phyloP scores from a whole-genome alignment of 768 basidiomycete species.

The Hydnum rufescens region DNA sequence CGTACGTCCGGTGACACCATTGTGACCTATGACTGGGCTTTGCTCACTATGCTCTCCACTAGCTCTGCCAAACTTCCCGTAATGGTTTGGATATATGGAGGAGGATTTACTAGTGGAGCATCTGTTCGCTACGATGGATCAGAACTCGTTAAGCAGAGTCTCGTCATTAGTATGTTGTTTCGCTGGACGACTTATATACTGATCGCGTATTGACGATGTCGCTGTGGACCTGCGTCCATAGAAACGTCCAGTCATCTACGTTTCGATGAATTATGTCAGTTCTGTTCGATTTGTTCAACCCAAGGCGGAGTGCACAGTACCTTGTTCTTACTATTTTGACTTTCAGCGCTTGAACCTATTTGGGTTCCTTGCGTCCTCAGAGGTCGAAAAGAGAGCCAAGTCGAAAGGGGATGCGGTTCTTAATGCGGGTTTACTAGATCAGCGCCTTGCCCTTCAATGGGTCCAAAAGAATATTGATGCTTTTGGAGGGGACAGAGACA shows the following conservation, averaged over 20 bases:
- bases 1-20: background rate
- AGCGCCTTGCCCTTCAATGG: conserved; percentile 4
- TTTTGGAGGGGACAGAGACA: conserved; percentile 7
- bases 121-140: background rate
- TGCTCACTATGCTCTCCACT: no score
- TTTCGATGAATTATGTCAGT: conserved; percentile 6
- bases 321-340: no score
- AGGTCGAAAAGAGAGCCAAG: background rate
- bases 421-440: background rate
- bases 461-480: conserved; percentile 5
- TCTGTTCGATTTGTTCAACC: background rate
- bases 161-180: background rate
- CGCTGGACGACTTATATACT: background rate
- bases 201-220: background rate
- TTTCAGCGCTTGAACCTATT: conserved; percentile 1
- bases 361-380: background rate
- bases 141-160: background rate
- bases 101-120: background rate
- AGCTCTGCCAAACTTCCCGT: background rate
- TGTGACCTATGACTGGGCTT: no score
- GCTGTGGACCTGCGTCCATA: background rate
- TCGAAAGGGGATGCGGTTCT: background rate
- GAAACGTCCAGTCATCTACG: conserved; percentile 3
- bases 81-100: conserved; percentile 1
- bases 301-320: no score